Conservation (phyloP, 805 yeast genomes). For the Starmerella sp. region DNA sequence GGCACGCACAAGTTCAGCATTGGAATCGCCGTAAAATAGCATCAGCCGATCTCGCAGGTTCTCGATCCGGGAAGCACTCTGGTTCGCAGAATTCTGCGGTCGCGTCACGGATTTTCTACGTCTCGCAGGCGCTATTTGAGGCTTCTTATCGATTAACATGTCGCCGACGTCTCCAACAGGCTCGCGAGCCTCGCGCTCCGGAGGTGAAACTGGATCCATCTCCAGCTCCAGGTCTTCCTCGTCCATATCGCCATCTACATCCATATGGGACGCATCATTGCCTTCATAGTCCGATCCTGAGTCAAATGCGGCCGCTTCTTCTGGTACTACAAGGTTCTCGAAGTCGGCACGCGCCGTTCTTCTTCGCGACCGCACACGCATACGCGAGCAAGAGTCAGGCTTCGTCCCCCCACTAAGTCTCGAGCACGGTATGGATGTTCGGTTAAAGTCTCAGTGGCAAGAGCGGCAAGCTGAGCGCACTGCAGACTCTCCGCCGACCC, state of each 20-base stretch:
- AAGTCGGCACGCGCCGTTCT: conserved; percentile 1
- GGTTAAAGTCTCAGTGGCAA: conserved; percentile 11
- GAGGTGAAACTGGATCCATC: not conserved
- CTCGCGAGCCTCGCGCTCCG: not conserved
- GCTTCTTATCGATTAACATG: not conserved
- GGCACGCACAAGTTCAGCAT: conserved; percentile 33
- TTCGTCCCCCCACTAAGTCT: not conserved
- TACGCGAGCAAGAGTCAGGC: conserved; percentile 4
- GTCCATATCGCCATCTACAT: not conserved
- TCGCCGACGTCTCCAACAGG: not conserved
- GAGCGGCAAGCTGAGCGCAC: not conserved
- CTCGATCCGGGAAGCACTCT: conserved; percentile 19
- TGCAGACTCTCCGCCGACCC: not conserved
- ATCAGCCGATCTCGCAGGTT: conserved; percentile 35
- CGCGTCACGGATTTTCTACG: not conserved
- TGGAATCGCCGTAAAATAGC: conserved; percentile 42
- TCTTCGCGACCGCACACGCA: conserved; percentile 1
- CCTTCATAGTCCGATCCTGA: conserved; percentile 1
- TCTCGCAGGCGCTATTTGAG: not conserved
- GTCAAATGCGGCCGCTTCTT: not conserved
- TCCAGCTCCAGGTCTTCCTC: not conserved
- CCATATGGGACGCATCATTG: not conserved
- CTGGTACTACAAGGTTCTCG: not conserved
- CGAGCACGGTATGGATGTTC: conserved; percentile 6
- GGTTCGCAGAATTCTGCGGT: not conserved